Percentiles rank a stretch among this genome's conserved stretches.
These are phyloP conservation scores for Thielaviopsis euricoi DNA, from an alignment of 2,329 filamentous ascomycete genomes.

Conservation along the genomic window DNA sequence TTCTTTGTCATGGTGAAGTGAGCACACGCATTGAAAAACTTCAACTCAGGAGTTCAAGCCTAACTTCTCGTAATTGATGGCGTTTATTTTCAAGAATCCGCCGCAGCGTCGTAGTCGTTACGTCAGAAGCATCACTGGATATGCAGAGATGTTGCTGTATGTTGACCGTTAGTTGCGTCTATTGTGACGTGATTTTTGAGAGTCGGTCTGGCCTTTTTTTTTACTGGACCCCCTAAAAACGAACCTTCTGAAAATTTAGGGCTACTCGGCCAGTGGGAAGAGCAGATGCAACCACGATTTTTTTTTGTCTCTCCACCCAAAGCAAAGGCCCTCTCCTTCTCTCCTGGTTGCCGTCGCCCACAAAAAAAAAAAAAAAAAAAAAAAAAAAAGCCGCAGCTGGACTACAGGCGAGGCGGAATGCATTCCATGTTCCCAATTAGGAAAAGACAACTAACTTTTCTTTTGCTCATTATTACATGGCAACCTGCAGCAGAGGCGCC, in stretches of 20 bases:
- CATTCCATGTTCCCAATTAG: not conserved
- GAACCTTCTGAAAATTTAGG: not conserved
- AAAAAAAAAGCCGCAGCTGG: not conserved
- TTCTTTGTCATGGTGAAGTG: too few relatives aligned
- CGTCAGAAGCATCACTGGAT: not conserved
- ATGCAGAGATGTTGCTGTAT: not conserved
- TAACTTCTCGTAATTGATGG: not conserved
- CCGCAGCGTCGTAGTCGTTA: not conserved
- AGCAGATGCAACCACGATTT: not conserved
- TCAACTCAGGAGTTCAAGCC: too few relatives aligned
- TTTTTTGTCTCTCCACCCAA: not conserved
- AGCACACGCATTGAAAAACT: too few relatives aligned
- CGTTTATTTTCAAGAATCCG: not conserved
- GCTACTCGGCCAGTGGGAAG: not conserved
- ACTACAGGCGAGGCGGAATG: not conserved
- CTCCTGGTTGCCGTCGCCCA: not conserved
- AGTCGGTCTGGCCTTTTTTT: not conserved
- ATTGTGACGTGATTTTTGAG: not conserved
- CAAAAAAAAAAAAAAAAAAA: not conserved
- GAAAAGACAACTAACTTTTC: not conserved
- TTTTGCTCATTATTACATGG: too few relatives aligned
- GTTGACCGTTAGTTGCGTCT: not conserved
- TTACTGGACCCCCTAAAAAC: not conserved
- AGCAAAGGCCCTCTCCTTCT: not conserved
- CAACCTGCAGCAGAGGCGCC: too few relatives aligned